Evolutionary conservation across 257 asterid species (phyloP).

Genomic region (Cynanchum wilfordii): DNA sequence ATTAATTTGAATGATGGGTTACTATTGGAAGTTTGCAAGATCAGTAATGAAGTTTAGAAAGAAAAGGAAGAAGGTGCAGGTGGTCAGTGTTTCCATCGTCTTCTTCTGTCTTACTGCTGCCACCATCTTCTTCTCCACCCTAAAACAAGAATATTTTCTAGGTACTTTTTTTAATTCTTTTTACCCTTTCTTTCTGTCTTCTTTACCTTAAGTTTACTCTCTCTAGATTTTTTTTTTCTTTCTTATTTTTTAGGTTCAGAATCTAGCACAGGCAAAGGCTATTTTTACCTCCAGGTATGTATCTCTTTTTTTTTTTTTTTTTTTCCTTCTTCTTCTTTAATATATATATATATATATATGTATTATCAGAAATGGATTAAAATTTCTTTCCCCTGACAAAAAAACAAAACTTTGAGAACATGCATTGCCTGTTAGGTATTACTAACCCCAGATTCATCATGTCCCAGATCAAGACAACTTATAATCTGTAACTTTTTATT

Average conservation of each 20-base stretch:
- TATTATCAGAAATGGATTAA: not conserved
- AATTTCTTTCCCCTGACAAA: not conserved
- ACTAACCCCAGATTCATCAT: not conserved
- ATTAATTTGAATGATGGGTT: constrained; percentile 18
- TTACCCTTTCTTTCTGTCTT: not conserved
- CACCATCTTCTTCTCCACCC: not conserved
- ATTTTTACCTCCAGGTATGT: constrained; percentile 31
- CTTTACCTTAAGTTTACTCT: not conserved
- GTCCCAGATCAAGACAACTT: not conserved
- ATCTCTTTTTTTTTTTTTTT: too few species aligned
- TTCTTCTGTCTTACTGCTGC: constrained; percentile 13
- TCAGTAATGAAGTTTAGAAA: constrained; percentile 12
- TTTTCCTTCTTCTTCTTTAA: not conserved
- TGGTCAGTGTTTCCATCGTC: constrained; percentile 15
- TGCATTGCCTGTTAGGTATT: not conserved
- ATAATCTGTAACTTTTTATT: not conserved
- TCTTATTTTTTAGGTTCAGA: constrained; percentile 22
- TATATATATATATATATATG: too few species aligned
- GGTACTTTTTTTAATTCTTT: constrained; percentile 12
- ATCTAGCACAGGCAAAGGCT: constrained; percentile 13
- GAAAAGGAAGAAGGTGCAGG: constrained; percentile 2
- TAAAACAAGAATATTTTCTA: constrained; percentile 5
- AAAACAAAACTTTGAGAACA: not conserved
- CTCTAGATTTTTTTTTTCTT: not conserved
- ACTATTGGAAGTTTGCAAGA: constrained; percentile 14